Conservation (phyloP, 2,329 filamentous ascomycete genomes). For the Verticillium albo-atrum region DNA sequence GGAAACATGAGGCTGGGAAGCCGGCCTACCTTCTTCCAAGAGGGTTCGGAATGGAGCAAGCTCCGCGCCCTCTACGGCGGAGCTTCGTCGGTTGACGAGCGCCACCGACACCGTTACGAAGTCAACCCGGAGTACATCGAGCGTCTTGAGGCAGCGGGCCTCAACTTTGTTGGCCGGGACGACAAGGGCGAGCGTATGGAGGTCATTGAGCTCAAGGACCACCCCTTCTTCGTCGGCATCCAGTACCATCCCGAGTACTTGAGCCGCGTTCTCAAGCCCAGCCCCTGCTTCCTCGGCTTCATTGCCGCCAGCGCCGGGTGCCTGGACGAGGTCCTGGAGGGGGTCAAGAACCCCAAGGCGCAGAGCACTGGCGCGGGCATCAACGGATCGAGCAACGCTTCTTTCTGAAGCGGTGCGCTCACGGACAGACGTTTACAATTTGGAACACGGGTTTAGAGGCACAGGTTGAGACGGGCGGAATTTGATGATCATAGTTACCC, state of each 20-base stretch:
- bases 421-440: neutral
- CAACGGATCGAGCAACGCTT: neutral
- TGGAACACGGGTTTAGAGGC: neutral
- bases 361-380: neutral
- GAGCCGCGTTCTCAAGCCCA: constrained; percentile 68
- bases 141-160: constrained; percentile 60
- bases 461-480: neutral
- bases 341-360: neutral
- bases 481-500: neutral
- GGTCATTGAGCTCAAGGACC: constrained; percentile 74
- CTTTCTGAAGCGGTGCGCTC: neutral
- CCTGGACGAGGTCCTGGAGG: constrained; percentile 40
- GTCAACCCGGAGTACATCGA: constrained; percentile 78
- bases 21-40: constrained; percentile 70
- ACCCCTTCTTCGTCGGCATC: constrained; percentile 75
- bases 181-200: constrained; percentile 77
- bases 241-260: constrained; percentile 90
- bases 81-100: constrained; percentile 56
- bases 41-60: constrained; percentile 71
- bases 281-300: constrained; percentile 76
- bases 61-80: constrained; percentile 70
- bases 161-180: constrained; percentile 77
- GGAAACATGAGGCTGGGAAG: constrained; percentile 84
- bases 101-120: constrained; percentile 87
- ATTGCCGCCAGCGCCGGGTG: constrained; percentile 72